These are phyloP conservation scores for Echinosophora koreensis DNA, from an alignment of 306 rosid genomes.

Conservation along the genomic window DNA sequence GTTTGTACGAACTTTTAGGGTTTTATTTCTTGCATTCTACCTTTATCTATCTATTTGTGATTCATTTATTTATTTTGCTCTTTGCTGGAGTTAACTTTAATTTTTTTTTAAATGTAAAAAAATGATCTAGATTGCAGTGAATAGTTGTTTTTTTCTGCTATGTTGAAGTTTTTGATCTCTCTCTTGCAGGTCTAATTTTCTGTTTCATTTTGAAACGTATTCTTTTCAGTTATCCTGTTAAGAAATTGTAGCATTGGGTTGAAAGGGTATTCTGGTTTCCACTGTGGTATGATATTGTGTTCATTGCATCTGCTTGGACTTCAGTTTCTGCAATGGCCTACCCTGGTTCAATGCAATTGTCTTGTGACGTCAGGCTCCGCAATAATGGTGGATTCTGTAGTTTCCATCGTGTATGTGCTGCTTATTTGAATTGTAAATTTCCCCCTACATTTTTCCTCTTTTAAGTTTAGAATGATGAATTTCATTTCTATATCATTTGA, in stretches of 20 bases:
- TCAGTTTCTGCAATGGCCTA: conserved; percentile 63
- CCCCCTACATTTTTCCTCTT: conserved; percentile 17
- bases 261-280: conserved; percentile 32
- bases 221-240: neutral
- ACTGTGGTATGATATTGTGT: conserved; percentile 18
- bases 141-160: neutral
- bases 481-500: conserved; percentile 41
- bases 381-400: conserved; percentile 48
- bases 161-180: conserved; percentile 24
- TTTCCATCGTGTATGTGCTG: conserved; percentile 62
- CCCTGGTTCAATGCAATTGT: conserved; percentile 66
- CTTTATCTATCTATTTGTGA: too few relatives aligned
- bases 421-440: conserved; percentile 16
- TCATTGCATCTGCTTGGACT: conserved; percentile 44
- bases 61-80: neutral
- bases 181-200: conserved; percentile 40
- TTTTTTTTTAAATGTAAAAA: neutral
- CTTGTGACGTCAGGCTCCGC: conserved; percentile 58
- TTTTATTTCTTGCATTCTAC: conserved; percentile 21
- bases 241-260: conserved; percentile 35
- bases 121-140: neutral
- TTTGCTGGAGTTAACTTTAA: neutral
- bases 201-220: neutral
- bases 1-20: conserved; percentile 49
- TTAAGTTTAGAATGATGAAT: conserved; percentile 13